Evolutionary conservation across 345 rosid genomes (phyloP).

Genomic region (Microcos paniculata): DNA sequence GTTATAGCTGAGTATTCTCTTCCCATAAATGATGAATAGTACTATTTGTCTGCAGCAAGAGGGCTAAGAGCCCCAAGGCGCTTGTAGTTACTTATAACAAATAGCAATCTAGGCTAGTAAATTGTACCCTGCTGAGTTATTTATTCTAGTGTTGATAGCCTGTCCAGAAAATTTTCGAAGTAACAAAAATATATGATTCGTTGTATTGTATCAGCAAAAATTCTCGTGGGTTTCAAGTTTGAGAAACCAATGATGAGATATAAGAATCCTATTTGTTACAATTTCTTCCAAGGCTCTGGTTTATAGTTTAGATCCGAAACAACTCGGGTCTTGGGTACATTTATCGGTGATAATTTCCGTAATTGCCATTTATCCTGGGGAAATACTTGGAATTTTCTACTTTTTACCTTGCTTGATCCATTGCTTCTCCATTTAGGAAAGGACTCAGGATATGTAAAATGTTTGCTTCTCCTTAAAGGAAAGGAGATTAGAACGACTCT

Average conservation of each 20-base stretch:
- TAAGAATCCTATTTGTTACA: not conserved
- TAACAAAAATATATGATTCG: not conserved
- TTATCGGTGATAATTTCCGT: not conserved
- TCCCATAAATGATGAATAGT: not conserved
- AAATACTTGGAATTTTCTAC: not conserved
- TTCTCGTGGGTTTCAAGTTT: not conserved
- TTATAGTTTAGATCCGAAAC: not conserved
- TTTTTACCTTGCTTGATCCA: not conserved
- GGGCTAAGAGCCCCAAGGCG: not conserved
- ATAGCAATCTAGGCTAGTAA: constrained; percentile 1
- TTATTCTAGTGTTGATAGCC: constrained; percentile 76
- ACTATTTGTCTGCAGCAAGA: not conserved
- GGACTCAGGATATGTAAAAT: not conserved
- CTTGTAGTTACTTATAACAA: not conserved
- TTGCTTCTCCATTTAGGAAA: not conserved
- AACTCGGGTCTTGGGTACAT: not conserved
- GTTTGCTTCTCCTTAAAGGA: not conserved
- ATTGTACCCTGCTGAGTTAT: not conserved
- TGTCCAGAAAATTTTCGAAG: constrained; percentile 75
- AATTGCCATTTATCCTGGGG: not conserved
- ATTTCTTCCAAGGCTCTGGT: not conserved
- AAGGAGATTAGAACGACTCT: too few species aligned
- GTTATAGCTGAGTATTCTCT: not conserved
- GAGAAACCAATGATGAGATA: not conserved
- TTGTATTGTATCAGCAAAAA: not conserved